Base-by-base conservation (phyloP, 306 rosid species). In the Alnus glutinosa region DNA sequence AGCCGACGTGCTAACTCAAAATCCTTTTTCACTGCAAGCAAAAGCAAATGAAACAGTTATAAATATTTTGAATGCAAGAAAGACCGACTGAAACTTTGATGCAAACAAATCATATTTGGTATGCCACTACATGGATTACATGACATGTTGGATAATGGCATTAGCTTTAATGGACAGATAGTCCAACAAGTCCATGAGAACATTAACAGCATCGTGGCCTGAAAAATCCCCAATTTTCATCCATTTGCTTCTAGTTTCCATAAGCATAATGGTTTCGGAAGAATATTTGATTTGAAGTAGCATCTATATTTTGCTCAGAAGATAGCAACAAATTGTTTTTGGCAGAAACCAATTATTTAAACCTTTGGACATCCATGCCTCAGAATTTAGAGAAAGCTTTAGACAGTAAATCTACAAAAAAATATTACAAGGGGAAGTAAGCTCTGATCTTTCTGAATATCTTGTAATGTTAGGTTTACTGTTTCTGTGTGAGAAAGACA, bases 1-100 rank as follows among this genome's bases (percentile, higher is more conserved):
- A 95, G 83, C 75, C 97, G 87, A 50, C 98, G 93, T 2, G 98
- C 94, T 92, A 95, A 85, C 85, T 95, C 96, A 15, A 95, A 42
- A 88, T 95, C 99, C 86, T 89, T 93, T 87, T 76, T 93, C 99
- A 95, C 99, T 93, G 86, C 47, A 58, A 32, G 69, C 54, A 78
- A 46, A 80, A 75, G 30, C 71, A 84, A 79, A 82, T 37, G 49
- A 59, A 75, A 57, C 49, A 79, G 15, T 13, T 77, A 32, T 15
- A 16, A 47, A 47, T 28, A 47, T 47, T 23, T 28, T 50, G 39
- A 71, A 30, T 51, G 11, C 66, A 28, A 67, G 50, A 67, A 37
- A 67, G 51, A 42, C 5, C 1, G 15, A 42, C 51, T 67, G 13
- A 67, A 67, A 67, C 50, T n/a, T 42, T n/a, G 7, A 42, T 9